Base-by-base conservation (phyloP, 139 green algal species). In the Chlorella sp. region DNA sequence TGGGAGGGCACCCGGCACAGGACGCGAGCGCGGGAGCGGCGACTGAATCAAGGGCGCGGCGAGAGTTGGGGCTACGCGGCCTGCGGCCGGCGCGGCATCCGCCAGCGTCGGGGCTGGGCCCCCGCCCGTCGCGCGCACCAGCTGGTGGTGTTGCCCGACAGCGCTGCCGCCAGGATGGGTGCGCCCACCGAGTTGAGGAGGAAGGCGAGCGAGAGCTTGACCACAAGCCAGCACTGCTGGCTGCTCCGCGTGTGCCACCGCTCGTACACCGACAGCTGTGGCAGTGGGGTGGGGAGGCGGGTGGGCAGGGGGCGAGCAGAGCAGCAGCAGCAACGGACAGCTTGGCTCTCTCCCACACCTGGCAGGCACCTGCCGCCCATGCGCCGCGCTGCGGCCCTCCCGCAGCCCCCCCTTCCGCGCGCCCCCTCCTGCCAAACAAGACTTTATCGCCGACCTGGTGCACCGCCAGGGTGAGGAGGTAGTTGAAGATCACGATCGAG, bases 131-230 rank as follows among this genome's bases (percentile, higher is more conserved):
- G 3, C 31, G 0, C 66, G 23, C 25, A 75, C 69, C 69, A 75
- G 69, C 69, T 75, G 53, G n/a, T 67, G 53, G 38, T 58, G 40
- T 40, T 67, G 12, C 53, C 53, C 21, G 69, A 53, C 55, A 75
- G 66, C 38, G 55, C 45, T 14, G 69, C 69, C 14, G 81, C 81
- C 59, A 86, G 62, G 23, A 88, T 71, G 41, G 83, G 83, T 40
- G 83, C 82, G 23, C 74, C 64, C 25, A 86, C 88, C 17, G 81
- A 74, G 74, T 88, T 88, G 65, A 70, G 21, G 19, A 88, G 53
- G 71, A 85, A 82, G 55, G 81, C 84, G 17, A 88, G 35, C 7
- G 70, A 83, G 27, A 89, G 76, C 76, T 89, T 89, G 36, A 89
- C 45, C 35, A 88, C 80, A 29, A 80, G 53, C 70, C 75, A 84